Evolutionary conservation across 2,329 filamentous ascomycete species (phyloP), one percentile per base, ranked within the genome.

Genomic region (Aspergillus brasiliensis): DNA sequence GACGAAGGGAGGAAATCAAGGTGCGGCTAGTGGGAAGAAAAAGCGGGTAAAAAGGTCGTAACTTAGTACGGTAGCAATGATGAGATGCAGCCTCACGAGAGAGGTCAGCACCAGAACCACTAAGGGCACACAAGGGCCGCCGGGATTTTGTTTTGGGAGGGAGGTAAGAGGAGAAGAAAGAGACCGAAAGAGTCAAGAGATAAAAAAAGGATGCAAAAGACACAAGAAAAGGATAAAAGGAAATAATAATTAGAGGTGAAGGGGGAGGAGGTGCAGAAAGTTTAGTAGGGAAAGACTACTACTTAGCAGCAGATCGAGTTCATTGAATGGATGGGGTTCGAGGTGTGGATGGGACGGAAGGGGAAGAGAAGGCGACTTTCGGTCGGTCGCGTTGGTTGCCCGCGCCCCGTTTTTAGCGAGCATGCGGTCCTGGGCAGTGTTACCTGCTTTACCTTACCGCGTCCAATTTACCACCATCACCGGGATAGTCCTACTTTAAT

Each of bases 31-130:
- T 73, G 75, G 60, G 64, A 66, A 64, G 58, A 63, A 66, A 68
- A 66, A 71, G 64, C 67, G 67, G 65, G 65, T 65, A 64, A 66
- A 49, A 68, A 64, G 64, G 61, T 63, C 59, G 60, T 61, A 62
- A 63, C 65, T 65, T 66, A 66, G 63, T 65, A 55, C 69, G 65
- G 67, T 65, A 67, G 63, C 67, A 70, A 70, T 56, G 65, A 66
- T 68, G 63, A 67, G 72, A 73, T 75, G 71, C 73, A 73, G 71
- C 72, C 73, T 75, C 74, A 67, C 66, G 64, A 66, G 65, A 70
- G 73, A 76, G 73, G 73, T 70, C 69, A 71, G 73, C 71, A 73
- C 71, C 69, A 68, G 44, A 48, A 60, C 60, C 67, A 72, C 70
- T 72, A 73, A 70, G 68, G 68, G 52, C 57, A 60, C 57, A 70